Conservation (phyloP, 2,329 filamentous ascomycete genomes). For the Emergomyces africanus region DNA sequence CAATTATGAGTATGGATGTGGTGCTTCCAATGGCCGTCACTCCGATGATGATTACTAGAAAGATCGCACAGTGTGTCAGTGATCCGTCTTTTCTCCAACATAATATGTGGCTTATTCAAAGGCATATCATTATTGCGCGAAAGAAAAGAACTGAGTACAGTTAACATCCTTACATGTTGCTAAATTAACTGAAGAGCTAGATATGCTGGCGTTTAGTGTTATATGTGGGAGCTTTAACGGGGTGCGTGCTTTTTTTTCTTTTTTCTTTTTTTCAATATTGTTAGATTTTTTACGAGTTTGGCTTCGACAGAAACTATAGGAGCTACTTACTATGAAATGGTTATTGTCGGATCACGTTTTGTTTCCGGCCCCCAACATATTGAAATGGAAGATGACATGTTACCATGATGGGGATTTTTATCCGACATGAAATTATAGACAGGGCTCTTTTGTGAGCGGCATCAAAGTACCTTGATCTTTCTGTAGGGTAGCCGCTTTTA, state of each 20-base stretch:
- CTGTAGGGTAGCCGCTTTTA: no score
- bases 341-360: neutral
- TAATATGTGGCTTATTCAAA: neutral
- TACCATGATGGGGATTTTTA: neutral
- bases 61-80: neutral
- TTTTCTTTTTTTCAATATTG: neutral
- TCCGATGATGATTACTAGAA: constrained; percentile 16
- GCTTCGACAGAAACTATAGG: neutral
- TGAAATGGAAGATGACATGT: neutral
- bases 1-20: constrained; percentile 15
- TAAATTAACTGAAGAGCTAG: neutral
- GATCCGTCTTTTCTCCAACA: neutral
- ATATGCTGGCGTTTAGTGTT: neutral
- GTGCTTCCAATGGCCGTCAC: constrained; percentile 12
- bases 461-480: no score
- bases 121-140: neutral
- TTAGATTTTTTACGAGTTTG: neutral
- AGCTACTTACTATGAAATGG: neutral
- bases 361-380: neutral
- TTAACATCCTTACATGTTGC: neutral
- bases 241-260: neutral
- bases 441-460: no score
- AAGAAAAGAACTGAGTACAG: neutral
- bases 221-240: neutral
- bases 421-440: neutral